Evolutionary conservation across 2,329 filamentous ascomycete species (phyloP), one percentile per base, ranked within the genome.

Genomic region (Mycosphaerelloides madeirae): DNA sequence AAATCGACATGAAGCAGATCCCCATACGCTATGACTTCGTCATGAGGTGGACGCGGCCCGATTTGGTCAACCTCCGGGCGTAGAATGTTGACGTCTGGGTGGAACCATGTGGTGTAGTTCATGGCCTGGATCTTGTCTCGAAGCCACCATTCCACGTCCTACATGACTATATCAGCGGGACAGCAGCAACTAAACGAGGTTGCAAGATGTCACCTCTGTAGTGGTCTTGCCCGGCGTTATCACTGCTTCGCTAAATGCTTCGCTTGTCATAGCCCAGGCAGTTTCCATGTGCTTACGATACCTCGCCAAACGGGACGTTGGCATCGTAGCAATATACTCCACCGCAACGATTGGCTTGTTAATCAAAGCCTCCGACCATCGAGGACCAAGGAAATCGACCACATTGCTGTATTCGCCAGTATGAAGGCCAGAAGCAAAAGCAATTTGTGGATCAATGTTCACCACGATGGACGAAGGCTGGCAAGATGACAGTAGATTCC

Each of bases 41-140:
- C 44, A 25, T 28, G 20, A 4, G 40, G 29, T 22, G 37, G 25
- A 14, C 38, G 19, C 11, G 35, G 38, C n/a, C 37, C 31, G 1
- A 43, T 34, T 7, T 37, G 19, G 29, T 28, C 35, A 14, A 35
- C 35, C 15, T 20, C 19, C 14, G 43, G 37, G 16, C 31, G 25
- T 3, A 55, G 35, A 1, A 55, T 40, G 11, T 46, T 52, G 3
- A 55, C 50, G 6, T 38, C 43, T 4, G 50, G 53, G 9, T 53
- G 53, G 15, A 53, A 55, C 53, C 53, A 53, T 3, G 50, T 55
- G 2, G 46, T 48, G 25, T 55, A 53, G 15, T 55, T 55, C 22
- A 53, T 18, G 3, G 38, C 41, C 29, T 50, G 53, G 3, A 55
- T 14, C 37, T 52, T 51, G 11, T 55, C 53, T 20, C 53, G 31